Conservation (phyloP, 805 yeast species). For the Kluyveromyces nonfermentans region DNA sequence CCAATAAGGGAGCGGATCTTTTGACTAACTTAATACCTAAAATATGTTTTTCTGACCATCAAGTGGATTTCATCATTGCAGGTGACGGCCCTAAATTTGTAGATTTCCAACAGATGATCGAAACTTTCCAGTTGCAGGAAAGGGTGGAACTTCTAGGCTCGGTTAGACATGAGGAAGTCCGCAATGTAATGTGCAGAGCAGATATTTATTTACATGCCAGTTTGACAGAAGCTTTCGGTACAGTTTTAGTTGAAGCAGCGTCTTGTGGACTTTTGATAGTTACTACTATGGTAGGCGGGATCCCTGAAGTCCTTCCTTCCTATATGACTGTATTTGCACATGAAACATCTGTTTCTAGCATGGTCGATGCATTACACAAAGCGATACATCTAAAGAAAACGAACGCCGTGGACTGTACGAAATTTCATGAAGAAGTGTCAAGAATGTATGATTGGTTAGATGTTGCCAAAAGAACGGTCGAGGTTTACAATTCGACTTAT, state of each 20-base stretch:
- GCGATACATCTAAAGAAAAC: slow-evolving; percentile 57
- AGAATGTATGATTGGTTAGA: slow-evolving; percentile 88
- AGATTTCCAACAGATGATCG: slow-evolving; percentile 93
- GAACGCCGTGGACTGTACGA: slow-evolving; percentile 55
- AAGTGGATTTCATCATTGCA: slow-evolving; percentile 76
- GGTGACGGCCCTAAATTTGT: slow-evolving; percentile 96
- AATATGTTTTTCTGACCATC: slow-evolving; percentile 53
- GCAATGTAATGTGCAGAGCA: slow-evolving; percentile 88
- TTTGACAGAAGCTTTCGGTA: slow-evolving; percentile 95
- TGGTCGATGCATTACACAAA: slow-evolving; percentile 59
- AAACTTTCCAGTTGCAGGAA: slow-evolving; percentile 73
- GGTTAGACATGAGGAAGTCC: slow-evolving; percentile 83
- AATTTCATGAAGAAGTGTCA: slow-evolving; percentile 68
- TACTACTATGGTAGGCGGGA: slow-evolving; percentile 94
- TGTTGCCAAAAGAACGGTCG: slow-evolving; percentile 78
- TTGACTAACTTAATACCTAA: slow-evolving; percentile 77
- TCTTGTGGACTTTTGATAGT: slow-evolving; percentile 91
- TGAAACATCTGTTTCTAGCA: slow-evolving; percentile 70
- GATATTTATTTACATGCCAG: slow-evolving; percentile 92
- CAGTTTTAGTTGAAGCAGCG: slow-evolving; percentile 95
- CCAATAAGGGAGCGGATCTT: slow-evolving; percentile 94
- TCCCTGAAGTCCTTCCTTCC: slow-evolving; percentile 88
- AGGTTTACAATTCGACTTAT: slow-evolving; percentile 52
- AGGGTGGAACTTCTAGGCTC: slow-evolving; percentile 80
- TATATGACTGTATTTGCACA: slow-evolving; percentile 90